phyloP scores from a whole-genome alignment of 768 basidiomycete species.

The Russula compacta region DNA sequence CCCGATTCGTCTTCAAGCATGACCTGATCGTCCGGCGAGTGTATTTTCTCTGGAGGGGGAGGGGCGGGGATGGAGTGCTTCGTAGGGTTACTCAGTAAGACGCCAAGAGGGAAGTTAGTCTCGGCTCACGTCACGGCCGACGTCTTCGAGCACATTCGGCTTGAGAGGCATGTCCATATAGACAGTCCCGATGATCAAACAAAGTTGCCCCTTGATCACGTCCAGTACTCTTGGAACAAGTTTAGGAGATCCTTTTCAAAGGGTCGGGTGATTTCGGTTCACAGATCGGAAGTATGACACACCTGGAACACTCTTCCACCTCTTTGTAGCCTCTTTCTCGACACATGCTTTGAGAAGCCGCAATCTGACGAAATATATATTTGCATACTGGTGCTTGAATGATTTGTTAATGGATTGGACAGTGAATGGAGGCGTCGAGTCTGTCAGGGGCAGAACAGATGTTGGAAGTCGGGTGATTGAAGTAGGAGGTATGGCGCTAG shows the following conservation, averaged over 20 bases:
- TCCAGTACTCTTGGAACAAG: slow-evolving; percentile 81
- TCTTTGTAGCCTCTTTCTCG: slow-evolving; percentile 37
- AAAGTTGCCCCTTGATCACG: slow-evolving; percentile 73
- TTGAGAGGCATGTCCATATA: slow-evolving; percentile 99
- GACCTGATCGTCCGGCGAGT: slow-evolving; percentile 65
- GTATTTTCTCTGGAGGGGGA: slow-evolving; percentile 63
- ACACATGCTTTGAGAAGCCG: slow-evolving; percentile 40
- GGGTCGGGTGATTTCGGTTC: background rate
- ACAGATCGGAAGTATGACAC: slow-evolving; percentile 1
- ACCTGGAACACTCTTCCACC: slow-evolving; percentile 44
- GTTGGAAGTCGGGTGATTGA: slow-evolving; percentile 11
- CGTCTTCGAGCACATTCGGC: slow-evolving; percentile 94
- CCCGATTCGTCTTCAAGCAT: slow-evolving; percentile 98
- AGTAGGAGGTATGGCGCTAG: slow-evolving; percentile 1
- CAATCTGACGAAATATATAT: slow-evolving; percentile 60
- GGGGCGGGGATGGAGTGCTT: slow-evolving; percentile 83
- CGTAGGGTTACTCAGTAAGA: slow-evolving; percentile 1
- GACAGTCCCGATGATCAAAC: slow-evolving; percentile 89
- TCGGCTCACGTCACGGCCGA: slow-evolving; percentile 77
- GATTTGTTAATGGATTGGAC: slow-evolving; percentile 38
- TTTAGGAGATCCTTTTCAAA: slow-evolving; percentile 49
- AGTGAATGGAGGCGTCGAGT: slow-evolving; percentile 30
- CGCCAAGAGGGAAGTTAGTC: background rate
- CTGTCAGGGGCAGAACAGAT: slow-evolving; percentile 4
- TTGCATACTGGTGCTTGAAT: slow-evolving; percentile 64